Percentiles rank a stretch among this genome's conserved stretches.
Evolutionary conservation across 176 grass and related monocot species (phyloP).

Genomic region (Carex littledalei): DNA sequence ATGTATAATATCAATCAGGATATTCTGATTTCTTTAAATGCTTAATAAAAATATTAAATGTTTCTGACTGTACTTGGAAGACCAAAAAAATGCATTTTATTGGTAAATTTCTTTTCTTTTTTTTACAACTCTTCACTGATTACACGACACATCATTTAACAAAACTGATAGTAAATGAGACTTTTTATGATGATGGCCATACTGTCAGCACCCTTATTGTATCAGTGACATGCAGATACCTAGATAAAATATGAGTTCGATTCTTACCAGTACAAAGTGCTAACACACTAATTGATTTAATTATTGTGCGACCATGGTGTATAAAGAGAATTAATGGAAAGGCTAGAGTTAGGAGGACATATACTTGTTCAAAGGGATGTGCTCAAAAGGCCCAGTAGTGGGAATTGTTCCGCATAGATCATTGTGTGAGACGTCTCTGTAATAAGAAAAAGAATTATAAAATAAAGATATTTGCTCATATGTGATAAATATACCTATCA

Average conservation of each 20-base stretch:
- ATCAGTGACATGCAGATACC: neutral
- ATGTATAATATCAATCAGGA: neutral
- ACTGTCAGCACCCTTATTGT: neutral
- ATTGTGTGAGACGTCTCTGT: slow-evolving; percentile 67
- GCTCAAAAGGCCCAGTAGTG: slow-evolving; percentile 60
- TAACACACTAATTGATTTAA: neutral
- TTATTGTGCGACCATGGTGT: neutral
- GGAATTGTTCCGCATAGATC: slow-evolving; percentile 79
- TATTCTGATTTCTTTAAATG: neutral
- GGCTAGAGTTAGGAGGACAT: neutral
- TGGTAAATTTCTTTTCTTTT: neutral
- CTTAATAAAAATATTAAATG: neutral
- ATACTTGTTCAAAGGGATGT: slow-evolving; percentile 63
- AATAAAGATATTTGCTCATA: slow-evolving; percentile 20
- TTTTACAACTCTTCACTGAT: neutral
- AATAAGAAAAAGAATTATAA: slow-evolving; percentile 17
- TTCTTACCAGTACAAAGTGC: neutral
- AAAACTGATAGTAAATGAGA: neutral
- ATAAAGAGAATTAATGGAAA: neutral
- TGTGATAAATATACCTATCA: neutral
- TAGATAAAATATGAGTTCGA: neutral
- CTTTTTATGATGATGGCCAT: neutral
- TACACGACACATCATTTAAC: neutral
- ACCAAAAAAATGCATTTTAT: neutral
- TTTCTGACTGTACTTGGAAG: neutral